A percentile compares a stretch with the other conserved stretches of the same genome.
phyloP scores from a whole-genome alignment of 306 rosid species.

The Fagus sylvatica region DNA sequence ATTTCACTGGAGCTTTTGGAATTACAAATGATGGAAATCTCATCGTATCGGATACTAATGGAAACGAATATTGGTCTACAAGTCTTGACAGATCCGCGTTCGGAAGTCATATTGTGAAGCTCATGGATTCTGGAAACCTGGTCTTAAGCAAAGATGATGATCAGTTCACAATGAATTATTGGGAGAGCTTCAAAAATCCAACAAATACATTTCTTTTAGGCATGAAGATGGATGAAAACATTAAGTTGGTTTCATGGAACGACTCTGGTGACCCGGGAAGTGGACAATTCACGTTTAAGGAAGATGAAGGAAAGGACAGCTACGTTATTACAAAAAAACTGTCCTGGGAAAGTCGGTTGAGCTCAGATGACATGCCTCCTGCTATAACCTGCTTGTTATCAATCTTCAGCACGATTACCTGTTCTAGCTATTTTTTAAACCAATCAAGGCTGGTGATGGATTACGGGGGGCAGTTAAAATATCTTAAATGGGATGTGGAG shows the following conservation, averaged over 20 bases:
- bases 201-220: not conserved
- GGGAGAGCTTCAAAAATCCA: not conserved
- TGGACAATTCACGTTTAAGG: no score
- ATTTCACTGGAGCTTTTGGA: not conserved
- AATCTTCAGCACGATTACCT: not conserved
- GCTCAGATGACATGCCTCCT: no score
- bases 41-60: not conserved
- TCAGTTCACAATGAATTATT: not conserved
- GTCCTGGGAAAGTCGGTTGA: not conserved
- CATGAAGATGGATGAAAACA: not conserved
- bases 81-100: not conserved
- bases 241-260: not conserved
- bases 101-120: not conserved
- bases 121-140: not conserved
- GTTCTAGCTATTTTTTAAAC: not conserved
- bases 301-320: no score
- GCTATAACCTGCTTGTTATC: not conserved
- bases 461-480: slow-evolving; percentile 8
- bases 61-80: not conserved
- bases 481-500: not conserved
- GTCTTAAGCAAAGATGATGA: not conserved
- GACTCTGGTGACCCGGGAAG: no score
- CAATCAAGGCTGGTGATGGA: slow-evolving; percentile 26
- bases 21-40: not conserved
- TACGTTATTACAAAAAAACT: not conserved